Percentiles rank a stretch among this genome's conserved stretches.
Evolutionary conservation across 2,329 filamentous ascomycete species (phyloP).

Genomic region (Zelopaecilomyces penicillatus): DNA sequence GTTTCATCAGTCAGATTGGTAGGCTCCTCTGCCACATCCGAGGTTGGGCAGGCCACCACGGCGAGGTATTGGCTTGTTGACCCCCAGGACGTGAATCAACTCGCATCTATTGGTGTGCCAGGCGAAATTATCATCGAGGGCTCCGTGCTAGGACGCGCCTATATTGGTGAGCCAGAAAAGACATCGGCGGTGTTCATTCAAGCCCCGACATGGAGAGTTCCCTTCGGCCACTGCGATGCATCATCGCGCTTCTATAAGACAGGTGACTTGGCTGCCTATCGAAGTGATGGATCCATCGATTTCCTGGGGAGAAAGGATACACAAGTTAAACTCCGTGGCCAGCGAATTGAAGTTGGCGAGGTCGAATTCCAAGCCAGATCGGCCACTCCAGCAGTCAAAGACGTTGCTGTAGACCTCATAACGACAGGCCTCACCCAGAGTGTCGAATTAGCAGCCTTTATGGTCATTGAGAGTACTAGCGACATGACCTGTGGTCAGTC

Average conservation of each 20-base stretch:
- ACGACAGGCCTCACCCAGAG: not conserved
- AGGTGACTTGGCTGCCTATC: too few species aligned
- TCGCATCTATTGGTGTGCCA: too few species aligned
- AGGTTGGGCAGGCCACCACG: not conserved
- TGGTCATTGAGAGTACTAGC: not conserved
- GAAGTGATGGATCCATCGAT: too few species aligned
- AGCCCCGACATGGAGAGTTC: not conserved
- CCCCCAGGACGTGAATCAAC: too few species aligned
- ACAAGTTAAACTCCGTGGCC: too few species aligned
- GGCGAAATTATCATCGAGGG: too few species aligned
- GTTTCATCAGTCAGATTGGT: not conserved
- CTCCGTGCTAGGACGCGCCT: not conserved
- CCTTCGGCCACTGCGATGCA: not conserved
- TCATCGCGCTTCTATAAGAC: too few species aligned
- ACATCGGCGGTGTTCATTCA: not conserved
- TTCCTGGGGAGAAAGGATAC: too few species aligned
- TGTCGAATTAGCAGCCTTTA: not conserved
- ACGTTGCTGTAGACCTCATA: not conserved
- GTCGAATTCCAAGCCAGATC: not conserved
- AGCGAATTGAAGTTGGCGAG: too few species aligned
- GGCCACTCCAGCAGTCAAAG: not conserved
- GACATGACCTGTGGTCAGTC: too few species aligned
- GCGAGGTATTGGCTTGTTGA: not conserved
- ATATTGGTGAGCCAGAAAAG: not conserved
- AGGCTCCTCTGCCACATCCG: not conserved